These are phyloP conservation scores for Tolypocladium guangdongense DNA, from an alignment of 2,329 filamentous ascomycete species.

Conservation along the genomic window DNA sequence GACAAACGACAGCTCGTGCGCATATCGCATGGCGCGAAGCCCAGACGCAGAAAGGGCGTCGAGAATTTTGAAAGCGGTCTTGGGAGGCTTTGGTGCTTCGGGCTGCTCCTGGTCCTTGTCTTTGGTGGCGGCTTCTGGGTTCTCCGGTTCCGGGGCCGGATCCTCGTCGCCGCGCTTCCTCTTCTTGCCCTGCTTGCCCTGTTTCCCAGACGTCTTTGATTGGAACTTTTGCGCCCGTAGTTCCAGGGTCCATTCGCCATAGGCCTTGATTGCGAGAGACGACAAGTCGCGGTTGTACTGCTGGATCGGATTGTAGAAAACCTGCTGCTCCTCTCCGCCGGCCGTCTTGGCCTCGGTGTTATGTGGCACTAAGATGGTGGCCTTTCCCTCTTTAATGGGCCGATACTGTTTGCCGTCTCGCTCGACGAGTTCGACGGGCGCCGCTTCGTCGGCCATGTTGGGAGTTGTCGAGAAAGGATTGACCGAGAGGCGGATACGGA, in stretches of 20 bases:
- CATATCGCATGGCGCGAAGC: constrained; percentile 81
- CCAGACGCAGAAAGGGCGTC: constrained; percentile 93
- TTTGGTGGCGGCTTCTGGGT: constrained; percentile 1
- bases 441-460: constrained; percentile 7
- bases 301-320: constrained; percentile 98
- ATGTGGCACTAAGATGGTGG: constrained; percentile 44
- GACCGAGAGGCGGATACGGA: neutral
- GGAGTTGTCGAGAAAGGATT: neutral
- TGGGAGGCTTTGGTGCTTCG: constrained; percentile 18
- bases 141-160: constrained; percentile 1
- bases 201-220: constrained; percentile 28
- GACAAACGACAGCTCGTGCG: constrained; percentile 76
- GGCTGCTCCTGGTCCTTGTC: constrained; percentile 5
- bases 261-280: constrained; percentile 82
- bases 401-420: constrained; percentile 37
- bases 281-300: constrained; percentile 97
- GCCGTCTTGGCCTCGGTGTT: constrained; percentile 34
- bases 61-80: constrained; percentile 64
- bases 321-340: constrained; percentile 57
- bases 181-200: constrained; percentile 30
- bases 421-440: constrained; percentile 13
- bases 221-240: constrained; percentile 27
- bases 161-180: constrained; percentile 31
- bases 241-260: constrained; percentile 56
- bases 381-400: constrained; percentile 44